phyloP scores from a whole-genome alignment of 768 basidiomycete species.

The Astraeus odoratus region DNA sequence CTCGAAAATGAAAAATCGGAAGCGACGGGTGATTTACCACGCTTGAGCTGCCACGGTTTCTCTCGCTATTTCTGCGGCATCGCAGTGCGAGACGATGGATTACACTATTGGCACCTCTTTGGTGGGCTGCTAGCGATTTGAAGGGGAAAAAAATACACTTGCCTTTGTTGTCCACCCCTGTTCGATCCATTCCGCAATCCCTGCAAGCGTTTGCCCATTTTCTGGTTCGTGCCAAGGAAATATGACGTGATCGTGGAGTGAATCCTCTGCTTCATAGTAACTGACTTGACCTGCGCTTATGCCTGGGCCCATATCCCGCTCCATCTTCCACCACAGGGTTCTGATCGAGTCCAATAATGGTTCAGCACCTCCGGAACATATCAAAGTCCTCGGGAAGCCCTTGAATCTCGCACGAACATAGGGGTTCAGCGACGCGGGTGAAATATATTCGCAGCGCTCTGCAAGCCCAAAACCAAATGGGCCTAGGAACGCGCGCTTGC shows the following conservation, averaged over 20 bases:
- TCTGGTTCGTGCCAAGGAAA: conserved; percentile 53
- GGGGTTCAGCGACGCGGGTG: conserved; percentile 46
- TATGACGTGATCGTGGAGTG: conserved; percentile 46
- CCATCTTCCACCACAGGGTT: conserved; percentile 44
- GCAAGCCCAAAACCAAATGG: conserved; percentile 41
- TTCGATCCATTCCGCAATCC: conserved; percentile 43
- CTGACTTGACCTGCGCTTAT: conserved; percentile 31
- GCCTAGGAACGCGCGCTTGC: conserved; percentile 40
- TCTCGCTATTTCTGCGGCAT: not conserved
- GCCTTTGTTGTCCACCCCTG: not conserved
- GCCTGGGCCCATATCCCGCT: conserved; percentile 44
- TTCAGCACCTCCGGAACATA: conserved; percentile 55
- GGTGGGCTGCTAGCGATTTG: not conserved
- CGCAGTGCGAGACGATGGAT: not conserved
- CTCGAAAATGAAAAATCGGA: not conserved
- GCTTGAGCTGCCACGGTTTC: not conserved
- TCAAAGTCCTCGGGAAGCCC: conserved; percentile 55
- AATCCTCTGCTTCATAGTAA: conserved; percentile 46
- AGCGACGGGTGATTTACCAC: not conserved
- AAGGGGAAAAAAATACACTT: not conserved
- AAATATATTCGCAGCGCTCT: conserved; percentile 48
- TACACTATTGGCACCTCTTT: not conserved
- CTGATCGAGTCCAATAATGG: conserved; percentile 48
- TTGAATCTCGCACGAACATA: conserved; percentile 37
- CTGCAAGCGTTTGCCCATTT: conserved; percentile 39